Evolutionary conservation across 164 flowering plant species (phyloP).

Genomic region (Piper betle): DNA sequence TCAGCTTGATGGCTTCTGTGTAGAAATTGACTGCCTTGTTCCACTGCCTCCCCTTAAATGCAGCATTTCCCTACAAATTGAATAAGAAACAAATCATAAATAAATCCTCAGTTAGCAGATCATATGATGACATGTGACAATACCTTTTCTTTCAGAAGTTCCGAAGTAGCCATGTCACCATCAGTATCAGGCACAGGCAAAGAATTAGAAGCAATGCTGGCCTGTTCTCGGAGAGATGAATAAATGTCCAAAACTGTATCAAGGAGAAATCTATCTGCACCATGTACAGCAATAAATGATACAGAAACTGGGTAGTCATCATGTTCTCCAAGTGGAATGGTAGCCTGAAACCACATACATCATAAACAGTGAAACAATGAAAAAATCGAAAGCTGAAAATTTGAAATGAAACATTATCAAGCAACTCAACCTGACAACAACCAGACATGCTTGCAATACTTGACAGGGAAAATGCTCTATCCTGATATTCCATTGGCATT

Average conservation of each 20-base stretch:
- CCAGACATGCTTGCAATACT: slow-evolving; percentile 92
- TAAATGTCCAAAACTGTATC: slow-evolving; percentile 77
- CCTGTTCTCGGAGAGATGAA: slow-evolving; percentile 68
- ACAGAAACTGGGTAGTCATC: slow-evolving; percentile 54
- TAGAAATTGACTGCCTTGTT: slow-evolving; percentile 82
- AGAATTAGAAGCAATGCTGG: slow-evolving; percentile 34
- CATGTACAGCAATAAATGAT: slow-evolving; percentile 77
- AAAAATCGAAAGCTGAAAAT: not conserved
- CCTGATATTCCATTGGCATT: slow-evolving; percentile 40
- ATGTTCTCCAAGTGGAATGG: slow-evolving; percentile 76
- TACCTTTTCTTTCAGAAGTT: slow-evolving; percentile 88
- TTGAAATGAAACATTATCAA: not conserved
- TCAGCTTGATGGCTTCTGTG: slow-evolving; percentile 81
- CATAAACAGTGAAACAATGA: not conserved
- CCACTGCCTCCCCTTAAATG: slow-evolving; percentile 81
- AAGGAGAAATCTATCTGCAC: slow-evolving; percentile 82
- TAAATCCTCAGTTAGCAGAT: not conserved
- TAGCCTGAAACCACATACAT: slow-evolving; percentile 27
- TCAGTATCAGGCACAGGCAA: slow-evolving; percentile 45
- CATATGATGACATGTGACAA: too few species aligned
- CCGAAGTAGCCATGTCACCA: slow-evolving; percentile 67
- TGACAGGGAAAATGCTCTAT: slow-evolving; percentile 40
- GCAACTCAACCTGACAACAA: slow-evolving; percentile 74
- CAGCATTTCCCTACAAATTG: slow-evolving; percentile 78
- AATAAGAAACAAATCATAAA: not conserved